A percentile compares a stretch with the other conserved stretches of the same genome.
Conservation (phyloP, 2,329 filamentous ascomycete genomes). For the Aspergillus puulaauensis region DNA sequence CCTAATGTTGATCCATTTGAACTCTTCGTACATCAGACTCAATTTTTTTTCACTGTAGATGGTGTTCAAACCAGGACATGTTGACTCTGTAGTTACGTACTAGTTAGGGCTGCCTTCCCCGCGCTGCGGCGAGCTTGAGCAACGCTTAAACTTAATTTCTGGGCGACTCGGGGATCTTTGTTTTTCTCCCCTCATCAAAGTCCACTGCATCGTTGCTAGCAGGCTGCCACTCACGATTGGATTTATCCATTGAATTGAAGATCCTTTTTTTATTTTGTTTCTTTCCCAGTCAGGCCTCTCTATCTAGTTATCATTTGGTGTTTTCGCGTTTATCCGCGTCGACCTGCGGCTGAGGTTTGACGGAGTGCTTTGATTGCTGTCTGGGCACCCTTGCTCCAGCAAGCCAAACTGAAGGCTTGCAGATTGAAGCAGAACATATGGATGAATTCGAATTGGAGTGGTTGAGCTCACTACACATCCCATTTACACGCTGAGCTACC, state of each 20-base stretch:
- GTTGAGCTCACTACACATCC: neutral
- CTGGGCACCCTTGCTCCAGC: neutral
- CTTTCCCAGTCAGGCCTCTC: neutral
- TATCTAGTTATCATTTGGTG: neutral
- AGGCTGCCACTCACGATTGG: neutral
- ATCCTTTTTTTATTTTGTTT: too few relatives aligned
- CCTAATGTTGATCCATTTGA: too few relatives aligned
- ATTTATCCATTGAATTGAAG: neutral
- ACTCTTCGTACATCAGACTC: too few relatives aligned
- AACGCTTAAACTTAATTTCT: constrained; percentile 1
- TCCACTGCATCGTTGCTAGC: neutral
- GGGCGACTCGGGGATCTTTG: neutral
- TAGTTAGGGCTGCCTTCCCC: neutral
- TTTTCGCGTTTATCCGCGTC: neutral
- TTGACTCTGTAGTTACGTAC: neutral
- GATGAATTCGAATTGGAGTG: neutral
- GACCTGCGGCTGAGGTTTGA: neutral
- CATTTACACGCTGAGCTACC: neutral
- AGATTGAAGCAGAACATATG: neutral
- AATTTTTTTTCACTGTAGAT: too few relatives aligned
- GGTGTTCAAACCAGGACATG: too few relatives aligned
- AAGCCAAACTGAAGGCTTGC: neutral
- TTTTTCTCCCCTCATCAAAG: constrained; percentile 4
- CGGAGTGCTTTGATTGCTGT: neutral
- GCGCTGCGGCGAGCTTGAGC: constrained; percentile 4